Evolutionary conservation across 2,329 filamentous ascomycete species (phyloP).

Genomic region (Aphanocladium album): DNA sequence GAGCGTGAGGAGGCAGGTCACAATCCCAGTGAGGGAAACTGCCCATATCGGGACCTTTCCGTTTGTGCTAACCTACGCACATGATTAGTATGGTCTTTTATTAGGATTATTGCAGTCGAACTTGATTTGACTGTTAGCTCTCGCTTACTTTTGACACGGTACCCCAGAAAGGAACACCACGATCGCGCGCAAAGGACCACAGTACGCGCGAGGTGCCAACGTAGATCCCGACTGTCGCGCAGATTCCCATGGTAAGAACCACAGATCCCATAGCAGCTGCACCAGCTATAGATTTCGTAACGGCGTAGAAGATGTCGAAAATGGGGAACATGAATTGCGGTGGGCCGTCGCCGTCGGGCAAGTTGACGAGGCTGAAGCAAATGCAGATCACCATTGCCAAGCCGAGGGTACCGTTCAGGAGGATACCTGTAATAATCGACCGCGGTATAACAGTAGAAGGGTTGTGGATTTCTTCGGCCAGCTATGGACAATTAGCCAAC

Average conservation of each 20-base stretch:
- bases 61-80: conserved; percentile 17
- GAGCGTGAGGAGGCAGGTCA: conserved; percentile 26
- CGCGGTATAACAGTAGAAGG: conserved; percentile 45
- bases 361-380: conserved; percentile 43
- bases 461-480: conserved; percentile 33
- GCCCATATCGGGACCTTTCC: conserved; percentile 26
- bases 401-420: conserved; percentile 47
- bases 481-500: background rate
- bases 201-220: conserved; percentile 53
- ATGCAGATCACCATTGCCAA: conserved; percentile 52
- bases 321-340: conserved; percentile 40
- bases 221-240: conserved; percentile 48
- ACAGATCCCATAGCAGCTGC: conserved; percentile 47
- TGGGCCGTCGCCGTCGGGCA: conserved; percentile 40
- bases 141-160: background rate
- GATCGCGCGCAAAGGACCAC: conserved; percentile 45
- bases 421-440: conserved; percentile 43
- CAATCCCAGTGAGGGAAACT: conserved; percentile 21
- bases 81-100: conserved; percentile 15
- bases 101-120: background rate
- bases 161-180: conserved; percentile 26
- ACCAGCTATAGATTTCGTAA: conserved; percentile 41
- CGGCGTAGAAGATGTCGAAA: conserved; percentile 52
- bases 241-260: conserved; percentile 44
- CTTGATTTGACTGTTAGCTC: background rate